Conservation (phyloP, 148 eudicot species). For the Rhododendron mucronatum region DNA sequence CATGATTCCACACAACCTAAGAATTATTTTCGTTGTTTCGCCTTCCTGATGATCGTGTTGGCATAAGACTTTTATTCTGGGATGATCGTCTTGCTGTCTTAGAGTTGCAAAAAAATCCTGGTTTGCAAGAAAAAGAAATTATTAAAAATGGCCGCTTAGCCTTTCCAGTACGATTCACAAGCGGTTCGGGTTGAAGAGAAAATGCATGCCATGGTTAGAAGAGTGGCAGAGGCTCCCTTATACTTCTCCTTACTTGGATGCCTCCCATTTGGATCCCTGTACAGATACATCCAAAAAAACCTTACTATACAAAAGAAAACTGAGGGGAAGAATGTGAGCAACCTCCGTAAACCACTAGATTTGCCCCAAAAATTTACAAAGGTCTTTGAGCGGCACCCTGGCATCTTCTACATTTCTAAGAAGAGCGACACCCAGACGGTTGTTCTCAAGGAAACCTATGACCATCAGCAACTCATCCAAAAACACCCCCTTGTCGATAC, state of each 20-base stretch:
- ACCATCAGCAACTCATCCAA: conserved; percentile 46
- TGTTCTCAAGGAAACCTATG: conserved; percentile 72
- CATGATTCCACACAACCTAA: conserved; percentile 29
- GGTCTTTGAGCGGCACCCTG: conserved; percentile 92
- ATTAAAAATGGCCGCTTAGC: conserved; percentile 27
- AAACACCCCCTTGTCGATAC: conserved; percentile 70
- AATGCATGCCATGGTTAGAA: conserved; percentile 72
- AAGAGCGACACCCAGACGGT: conserved; percentile 72
- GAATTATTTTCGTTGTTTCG: conserved; percentile 43
- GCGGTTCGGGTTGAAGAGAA: conserved; percentile 81
- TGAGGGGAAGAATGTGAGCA: conserved; percentile 78
- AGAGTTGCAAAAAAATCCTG: conserved; percentile 43
- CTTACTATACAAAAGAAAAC: conserved; percentile 64
- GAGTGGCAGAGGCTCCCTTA: conserved; percentile 94
- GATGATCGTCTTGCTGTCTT: conserved; percentile 54
- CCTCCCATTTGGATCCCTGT: conserved; percentile 75
- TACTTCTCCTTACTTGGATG: conserved; percentile 71
- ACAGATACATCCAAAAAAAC: conserved; percentile 84
- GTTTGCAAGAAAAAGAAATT: conserved; percentile 18
- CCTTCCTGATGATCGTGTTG: conserved; percentile 68
- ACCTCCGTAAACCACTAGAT: conserved; percentile 59
- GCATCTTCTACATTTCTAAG: conserved; percentile 78
- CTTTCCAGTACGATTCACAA: conserved; percentile 66
- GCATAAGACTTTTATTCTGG: conserved; percentile 63
- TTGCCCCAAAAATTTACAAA: conserved; percentile 91